Base-by-base conservation (phyloP, 2,329 filamentous ascomycete species). In the Diaporthe destruens region DNA sequence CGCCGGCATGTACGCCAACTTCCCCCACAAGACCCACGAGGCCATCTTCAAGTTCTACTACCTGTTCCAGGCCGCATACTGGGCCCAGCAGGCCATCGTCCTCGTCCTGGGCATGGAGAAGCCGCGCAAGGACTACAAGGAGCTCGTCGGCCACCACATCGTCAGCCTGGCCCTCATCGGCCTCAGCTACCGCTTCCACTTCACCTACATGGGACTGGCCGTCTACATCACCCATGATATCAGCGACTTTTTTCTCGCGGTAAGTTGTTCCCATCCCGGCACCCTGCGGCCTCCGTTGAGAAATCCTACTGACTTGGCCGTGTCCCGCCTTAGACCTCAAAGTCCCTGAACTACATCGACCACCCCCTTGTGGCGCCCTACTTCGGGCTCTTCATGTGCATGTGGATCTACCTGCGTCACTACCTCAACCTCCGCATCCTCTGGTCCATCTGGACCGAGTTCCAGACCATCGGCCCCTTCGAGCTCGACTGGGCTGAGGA, bases 141-240 rank as follows among this genome's bases (percentile, higher is more conserved):
- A 98, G 86, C 88, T 98, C 69, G 94, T 98, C 66, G 90, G 92
- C 70, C 95, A 98, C 82, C 95, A 98, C 82, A 92, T 98, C 77
- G 93, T 98, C 80, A 97, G 94, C 25, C 85, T 98, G 73, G 85
- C 91, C 25, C 88, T 98, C 77, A 98, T 98, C 77, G 92, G 84
- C 72, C 85, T 96, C 79, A 96, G 93, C 85, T 98, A 98, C 84
- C 91, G 94, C 74, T 98, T 98, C 86, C 95, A 98, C 84, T 98
- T 98, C 82, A 97, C 95, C 25, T 96, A 98, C 83, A 97, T 98
- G 81, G 95, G 95, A 34, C 84, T 98, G 71, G 94, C 94, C 25
- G 94, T 98, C 44, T 98, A 98, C 83, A 94, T 96, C 75, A 98
- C 95, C 12, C 94, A 97, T 82, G 95, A 98, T 80, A 93, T 98